A percentile compares a stretch with the other conserved stretches of the same genome.
Evolutionary conservation across 495 filamentous ascomycete genomes (phyloP).

Genomic region (Bacidia rubella): DNA sequence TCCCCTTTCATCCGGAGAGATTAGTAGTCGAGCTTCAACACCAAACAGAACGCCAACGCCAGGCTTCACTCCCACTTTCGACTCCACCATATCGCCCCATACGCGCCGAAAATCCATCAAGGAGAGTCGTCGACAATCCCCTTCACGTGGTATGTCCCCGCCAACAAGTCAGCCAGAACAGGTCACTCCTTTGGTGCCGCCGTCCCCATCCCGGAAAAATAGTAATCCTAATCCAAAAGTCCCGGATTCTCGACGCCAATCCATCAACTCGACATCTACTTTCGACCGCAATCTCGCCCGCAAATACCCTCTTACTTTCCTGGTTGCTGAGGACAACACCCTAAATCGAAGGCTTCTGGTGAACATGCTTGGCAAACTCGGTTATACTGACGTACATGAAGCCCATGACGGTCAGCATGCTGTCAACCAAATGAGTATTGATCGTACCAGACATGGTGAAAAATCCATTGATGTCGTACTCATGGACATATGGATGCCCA

Average conservation of each 20-base stretch:
- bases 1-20: conserved; percentile 42
- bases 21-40: conserved; percentile 26
- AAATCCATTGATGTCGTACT: conserved; percentile 49
- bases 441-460: conserved; percentile 15
- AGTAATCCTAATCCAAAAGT: conserved; percentile 6
- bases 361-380: conserved; percentile 56
- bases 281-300: conserved; percentile 33
- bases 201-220: not conserved
- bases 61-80: conserved; percentile 12
- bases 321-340: conserved; percentile 69
- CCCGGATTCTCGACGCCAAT: conserved; percentile 3
- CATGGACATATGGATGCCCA: conserved; percentile 83
- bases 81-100: conserved; percentile 2
- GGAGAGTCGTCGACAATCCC: not conserved
- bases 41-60: conserved; percentile 23
- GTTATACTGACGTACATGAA: conserved; percentile 51
- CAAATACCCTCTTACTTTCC: conserved; percentile 51
- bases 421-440: conserved; percentile 43
- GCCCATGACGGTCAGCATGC: conserved; percentile 64
- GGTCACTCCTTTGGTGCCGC: not conserved
- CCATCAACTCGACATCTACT: not conserved
- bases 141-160: not conserved
- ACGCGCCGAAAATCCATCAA: conserved; percentile 5
- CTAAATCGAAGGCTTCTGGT: conserved; percentile 66
- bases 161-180: conserved; percentile 16